Evolutionary conservation across 768 basidiomycete species (phyloP), one percentile per base, ranked within the genome.

Genomic region (Podaxis sp.): DNA sequence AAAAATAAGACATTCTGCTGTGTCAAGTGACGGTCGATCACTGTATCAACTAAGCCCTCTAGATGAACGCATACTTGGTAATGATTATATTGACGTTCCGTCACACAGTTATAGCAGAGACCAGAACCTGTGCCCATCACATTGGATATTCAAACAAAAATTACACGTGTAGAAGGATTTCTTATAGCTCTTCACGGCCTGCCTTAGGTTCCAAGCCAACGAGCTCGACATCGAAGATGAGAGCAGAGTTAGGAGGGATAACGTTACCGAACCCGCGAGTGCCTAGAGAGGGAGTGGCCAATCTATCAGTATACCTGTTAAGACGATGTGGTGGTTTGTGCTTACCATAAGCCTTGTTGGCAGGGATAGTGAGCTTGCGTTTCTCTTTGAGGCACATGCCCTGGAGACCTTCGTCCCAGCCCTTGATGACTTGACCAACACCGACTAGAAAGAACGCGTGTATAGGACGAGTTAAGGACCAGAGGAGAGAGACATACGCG

Each of bases 381-480:
- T 93, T 95, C 79, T 97, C 95, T 64, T 84, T 79, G 41, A 93
- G 71, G 72, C 95, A 96, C 88, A 96, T 95, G 59, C 89, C 91
- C 41, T 83, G 62, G 54, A 95, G 85, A 67, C 92, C 92, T 46
- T 91, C 75, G 67, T 95, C 92, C 92, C 92, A 95, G 17, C 92
- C 92, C 66, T 81, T 80, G 72, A 95, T 95, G 56, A 95, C 92
- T 69, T 93, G 91, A 10, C 89, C 89, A 44, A 80, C 74, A 55
- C 92, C 92, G 33, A 95, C 92, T 94, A 49, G 4, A 58, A 49
- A 30, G 49, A 17, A 56, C 7, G 44, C 11, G 63, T 60, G 17
- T 28, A 13, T 28, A 40, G 46, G 30, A 56, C 20, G 24, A 26
- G 30, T 17, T 40, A 50, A 8, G 41, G 33, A 7, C 24, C 56